Base-by-base conservation (phyloP, 805 yeast genomes). In the Candida mattraensis region DNA sequence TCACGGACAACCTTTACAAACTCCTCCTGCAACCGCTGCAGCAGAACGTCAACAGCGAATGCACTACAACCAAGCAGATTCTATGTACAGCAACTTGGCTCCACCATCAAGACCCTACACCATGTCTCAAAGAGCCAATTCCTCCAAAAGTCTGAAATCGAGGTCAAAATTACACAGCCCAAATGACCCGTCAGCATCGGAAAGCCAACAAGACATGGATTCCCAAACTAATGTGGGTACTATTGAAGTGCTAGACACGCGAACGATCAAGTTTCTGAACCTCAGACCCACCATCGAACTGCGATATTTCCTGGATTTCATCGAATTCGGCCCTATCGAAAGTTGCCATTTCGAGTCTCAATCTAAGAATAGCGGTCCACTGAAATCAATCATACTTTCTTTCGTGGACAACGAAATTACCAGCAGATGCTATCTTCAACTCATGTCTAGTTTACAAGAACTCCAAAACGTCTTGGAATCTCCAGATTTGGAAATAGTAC, bases 291-390 rank as follows among this genome's bases (percentile, higher is more conserved):
- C 48, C 29, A 35, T 53, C 5, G 30, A 39, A 21, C 33, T 52
- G 9, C 42, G 40, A 11, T 51, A 53, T 4, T 33, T 57, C 8
- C 54, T 77, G 27, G 68, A 74, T 29, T 56, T 62, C 20, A 65
- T 80, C 7, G 74, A 73, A 27, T 67, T 54, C 51, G 86, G 84
- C 3, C 83, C 86, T 1, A 67, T 82, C 22, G 88, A 82, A 54
- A 74, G 74, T 47, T 67, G 78, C 42, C 67, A 70, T 36, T 53
- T 74, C 39, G 60, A 54, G 12, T n/a, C n/a, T n/a, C 51, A 53
- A 2, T n/a, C 39, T 2, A 48, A 51, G 17, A 39, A 55, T 1
- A 39, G 54, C 1, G 37, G 15, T 8, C 5, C 32, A 7, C 20
- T 28, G 5, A 37, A 30, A 23, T 25, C 48, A 8, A 35, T 52